Evolutionary conservation across 2,329 filamentous ascomycete species (phyloP), one percentile per base, ranked within the genome.

Genomic region (Elsinoe necatrix): DNA sequence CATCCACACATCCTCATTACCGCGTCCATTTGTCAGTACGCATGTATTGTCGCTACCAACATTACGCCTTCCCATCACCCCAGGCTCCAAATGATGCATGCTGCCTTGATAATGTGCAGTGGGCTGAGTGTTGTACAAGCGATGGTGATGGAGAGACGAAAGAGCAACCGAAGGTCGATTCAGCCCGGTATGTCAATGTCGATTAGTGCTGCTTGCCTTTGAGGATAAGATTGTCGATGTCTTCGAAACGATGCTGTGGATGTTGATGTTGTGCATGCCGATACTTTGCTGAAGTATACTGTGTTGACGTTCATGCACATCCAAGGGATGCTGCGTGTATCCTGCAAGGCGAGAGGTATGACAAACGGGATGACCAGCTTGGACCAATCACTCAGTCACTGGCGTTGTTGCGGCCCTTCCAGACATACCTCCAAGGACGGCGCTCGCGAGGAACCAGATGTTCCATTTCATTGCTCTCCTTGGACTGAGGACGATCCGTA

Each of bases 341-440:
- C 48, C 48, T 52, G 48, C 20, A 5, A 21, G 29, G 18, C 20
- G 18, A 39, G 31, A 16, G 25, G 23, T 3, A 16, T 18, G 18
- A 18, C 14, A 29, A 18, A 47, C 20, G 12, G 3, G 43, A 29
- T 29, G 25, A 47, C 6, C 34, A 37, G 14, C 12, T 14, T 11
- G 34, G 34, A 12, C 16, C 41, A 45, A 25, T 8, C 41, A 25
- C 48, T 45, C 37, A 56, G 16, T 56, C 54, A 23, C 23, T 42
- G 23, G 34, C 41, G 21, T 41, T 56, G 59, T 61, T 61, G 56
- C 63, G 58, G 56, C 63, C 64, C 50, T 62, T 62, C 67, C 66
- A 69, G 37, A 67, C 63, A 45, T 67, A 66, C 39, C 66, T 63
- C 67, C 67, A 69, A 31, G 63, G 57, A 45, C 63, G 62, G 64